Percentiles rank a stretch among this genome's conserved stretches.
Evolutionary conservation across 1,284 basidiomycete species (phyloP).

Genomic region (Apiotrichum montevideense): DNA sequence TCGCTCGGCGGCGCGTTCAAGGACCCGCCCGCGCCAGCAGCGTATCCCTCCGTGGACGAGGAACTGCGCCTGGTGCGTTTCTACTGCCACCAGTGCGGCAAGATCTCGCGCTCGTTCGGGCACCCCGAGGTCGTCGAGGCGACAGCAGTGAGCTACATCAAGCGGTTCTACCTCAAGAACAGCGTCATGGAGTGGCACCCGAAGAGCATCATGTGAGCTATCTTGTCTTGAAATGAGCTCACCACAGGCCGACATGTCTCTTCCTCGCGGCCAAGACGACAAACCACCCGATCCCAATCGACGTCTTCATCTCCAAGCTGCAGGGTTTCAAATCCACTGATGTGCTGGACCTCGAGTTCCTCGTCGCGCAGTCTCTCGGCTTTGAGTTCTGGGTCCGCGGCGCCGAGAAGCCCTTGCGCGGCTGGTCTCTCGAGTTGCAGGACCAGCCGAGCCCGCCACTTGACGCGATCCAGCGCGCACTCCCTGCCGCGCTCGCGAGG

Average conservation of each 20-base stretch:
- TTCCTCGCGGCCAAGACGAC: constrained; percentile 97
- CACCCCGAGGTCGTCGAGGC: constrained; percentile 89
- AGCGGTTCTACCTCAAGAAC: constrained; percentile 95
- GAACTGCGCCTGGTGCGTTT: constrained; percentile 82
- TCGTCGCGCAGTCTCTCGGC: constrained; percentile 82
- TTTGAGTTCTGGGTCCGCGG: constrained; percentile 95
- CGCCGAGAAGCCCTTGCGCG: constrained; percentile 80
- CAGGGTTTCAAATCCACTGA: constrained; percentile 71
- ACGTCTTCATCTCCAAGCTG: constrained; percentile 72
- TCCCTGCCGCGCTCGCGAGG: constrained; percentile 37
- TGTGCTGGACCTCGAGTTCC: constrained; percentile 88
- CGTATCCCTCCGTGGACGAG: constrained; percentile 73
- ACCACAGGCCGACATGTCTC: constrained; percentile 77
- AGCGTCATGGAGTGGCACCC: constrained; percentile 99
- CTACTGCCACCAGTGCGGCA: constrained; percentile 79
- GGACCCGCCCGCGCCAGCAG: constrained; percentile 29
- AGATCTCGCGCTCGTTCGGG: constrained; percentile 70
- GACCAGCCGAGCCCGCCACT: constrained; percentile 33
- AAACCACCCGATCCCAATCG: constrained; percentile 81
- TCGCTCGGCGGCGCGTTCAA: constrained; percentile 2
- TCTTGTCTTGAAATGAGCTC: neutral
- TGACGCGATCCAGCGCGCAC: constrained; percentile 21
- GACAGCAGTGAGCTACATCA: constrained; percentile 84
- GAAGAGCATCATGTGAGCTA: constrained; percentile 85
- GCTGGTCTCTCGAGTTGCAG: constrained; percentile 85